Evolutionary conservation across 2,329 filamentous ascomycete species (phyloP).

Genomic region (Aaosphaeria pasadenensis): DNA sequence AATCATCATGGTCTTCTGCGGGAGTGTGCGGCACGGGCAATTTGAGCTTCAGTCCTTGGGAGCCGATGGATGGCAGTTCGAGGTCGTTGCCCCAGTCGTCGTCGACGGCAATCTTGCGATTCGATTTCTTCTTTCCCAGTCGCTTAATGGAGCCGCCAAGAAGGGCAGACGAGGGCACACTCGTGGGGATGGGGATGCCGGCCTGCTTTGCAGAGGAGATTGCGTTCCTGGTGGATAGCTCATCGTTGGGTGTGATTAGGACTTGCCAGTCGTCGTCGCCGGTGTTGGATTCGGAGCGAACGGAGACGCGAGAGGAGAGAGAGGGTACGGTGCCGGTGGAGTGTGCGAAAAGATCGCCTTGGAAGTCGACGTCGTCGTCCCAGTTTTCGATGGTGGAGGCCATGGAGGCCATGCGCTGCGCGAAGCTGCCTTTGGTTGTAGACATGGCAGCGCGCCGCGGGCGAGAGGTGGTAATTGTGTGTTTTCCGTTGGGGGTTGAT

Average conservation of each 20-base stretch:
- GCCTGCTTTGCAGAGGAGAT: constrained; percentile 84
- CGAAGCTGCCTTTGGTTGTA: constrained; percentile 35
- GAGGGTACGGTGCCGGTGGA: constrained; percentile 69
- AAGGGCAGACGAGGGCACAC: constrained; percentile 83
- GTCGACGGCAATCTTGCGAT: constrained; percentile 43
- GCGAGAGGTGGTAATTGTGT: constrained; percentile 1
- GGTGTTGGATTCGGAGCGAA: constrained; percentile 72
- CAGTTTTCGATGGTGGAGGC: constrained; percentile 68
- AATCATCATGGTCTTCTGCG: constrained; percentile 68
- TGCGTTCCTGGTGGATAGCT: constrained; percentile 77
- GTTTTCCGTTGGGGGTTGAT: constrained; percentile 3
- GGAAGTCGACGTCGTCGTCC: constrained; percentile 52
- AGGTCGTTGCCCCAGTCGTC: constrained; percentile 53
- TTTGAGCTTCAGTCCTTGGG: constrained; percentile 42
- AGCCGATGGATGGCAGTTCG: constrained; percentile 39
- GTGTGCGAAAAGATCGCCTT: constrained; percentile 69
- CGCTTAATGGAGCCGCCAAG: constrained; percentile 92
- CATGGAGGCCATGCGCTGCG: constrained; percentile 47
- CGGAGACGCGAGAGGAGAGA: constrained; percentile 78
- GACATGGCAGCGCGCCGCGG: constrained; percentile 23
- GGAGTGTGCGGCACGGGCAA: constrained; percentile 43
- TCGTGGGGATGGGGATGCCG: constrained; percentile 85
- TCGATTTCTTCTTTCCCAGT: constrained; percentile 59
- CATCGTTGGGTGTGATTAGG: constrained; percentile 79
- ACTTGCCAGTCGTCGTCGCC: constrained; percentile 89